Evolutionary conservation across 2,329 filamentous ascomycete genomes (phyloP), one percentile per base, ranked within the genome.

Genomic region (Aspergillus tamarii): DNA sequence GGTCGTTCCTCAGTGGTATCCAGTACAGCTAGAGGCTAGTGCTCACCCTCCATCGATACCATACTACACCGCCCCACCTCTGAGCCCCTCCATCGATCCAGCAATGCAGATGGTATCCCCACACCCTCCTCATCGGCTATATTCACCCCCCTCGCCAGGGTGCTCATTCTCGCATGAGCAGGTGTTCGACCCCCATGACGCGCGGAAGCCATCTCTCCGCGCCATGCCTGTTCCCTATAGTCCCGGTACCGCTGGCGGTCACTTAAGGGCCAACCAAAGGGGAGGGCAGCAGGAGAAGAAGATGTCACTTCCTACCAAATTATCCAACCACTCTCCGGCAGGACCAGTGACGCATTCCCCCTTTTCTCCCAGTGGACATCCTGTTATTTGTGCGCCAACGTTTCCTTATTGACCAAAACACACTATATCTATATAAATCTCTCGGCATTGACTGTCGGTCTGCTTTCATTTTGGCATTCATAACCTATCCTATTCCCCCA

Each of bases 1-100:
- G 73, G 66, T 71, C 4, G 60, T 70, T 7, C 64, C 70, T 28
- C 71, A 72, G 26, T 77, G 74, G 74, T 76, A 75, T 57, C 62
- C 70, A 0, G 65, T 75, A 62, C 66, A 73, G 45, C 69, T 73
- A 28, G 73, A 74, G 30, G 63, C 68, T 14, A 64, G 69, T 21
- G 69, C 69, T 16, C 73, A 69, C 11, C 65, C 66, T 36, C 53
- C 66, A 2, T 58, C 66, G 16, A 66, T 70, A 12, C 66, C 70
- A 2, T 74, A 68, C 19, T 77, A 76, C 46, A 68, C 72, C 10
- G 55, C 66, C 23, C 65, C 72, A 26, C 70, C 73, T 45, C 57
- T 73, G 53, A 64, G 67, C 9, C 68, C 72, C 28, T 67, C 73
- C 11, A 68, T 67, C 28, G 70, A 74, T 30, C 64, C 69, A 9